Evolutionary conservation across 768 basidiomycete species (phyloP), one percentile per base, ranked within the genome.

Genomic region (Leccinum olivaceopallidum): DNA sequence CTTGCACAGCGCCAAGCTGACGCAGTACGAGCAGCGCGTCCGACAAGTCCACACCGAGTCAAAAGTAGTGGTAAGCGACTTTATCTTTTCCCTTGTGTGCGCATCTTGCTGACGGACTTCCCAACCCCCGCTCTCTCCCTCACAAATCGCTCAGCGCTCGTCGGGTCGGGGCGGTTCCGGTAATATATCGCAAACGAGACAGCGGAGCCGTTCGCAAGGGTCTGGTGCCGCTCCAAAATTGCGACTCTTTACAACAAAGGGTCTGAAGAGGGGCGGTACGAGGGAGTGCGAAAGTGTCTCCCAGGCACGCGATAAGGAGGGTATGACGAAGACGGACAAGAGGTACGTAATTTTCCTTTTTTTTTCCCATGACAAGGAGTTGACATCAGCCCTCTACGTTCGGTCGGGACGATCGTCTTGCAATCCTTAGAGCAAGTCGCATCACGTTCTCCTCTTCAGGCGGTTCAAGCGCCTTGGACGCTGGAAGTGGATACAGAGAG

Each of bases 131-230:
- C 22, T 48, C 24, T 26, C 48, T 26, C 14, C 12, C 24, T 24
- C 14, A 49, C 48, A 26, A 49, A 13, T 9, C 20, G 48, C 12
- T 18, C 34, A 72, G 71, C 65, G 51, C 22, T 72, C 71, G 30
- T 73, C 65, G 1, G 71, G 71, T 14, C 65, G 71, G 12, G 71
- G 71, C 3, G 71, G 71, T 3, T 63, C 62, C 2, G 71, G 71
- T 14, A 72, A 72, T n/a, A 72, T 72, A 56, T 63, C 57, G 5
- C 50, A 61, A 28, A 9, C 22, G 20, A 62, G 47, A 34, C 61
- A 55, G 12, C 63, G 63, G 12, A 60, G 55, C 9, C 50, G 34
- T 13, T 63, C 65, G 1, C 67, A 62, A 3, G 63, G 57, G 1
- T 13, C 22, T n/a, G 28, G 20, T 7, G 12, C 37, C 6, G 0